Evolutionary conservation across 2,329 filamentous ascomycete species (phyloP).

Genomic region (Phoma herbarum): DNA sequence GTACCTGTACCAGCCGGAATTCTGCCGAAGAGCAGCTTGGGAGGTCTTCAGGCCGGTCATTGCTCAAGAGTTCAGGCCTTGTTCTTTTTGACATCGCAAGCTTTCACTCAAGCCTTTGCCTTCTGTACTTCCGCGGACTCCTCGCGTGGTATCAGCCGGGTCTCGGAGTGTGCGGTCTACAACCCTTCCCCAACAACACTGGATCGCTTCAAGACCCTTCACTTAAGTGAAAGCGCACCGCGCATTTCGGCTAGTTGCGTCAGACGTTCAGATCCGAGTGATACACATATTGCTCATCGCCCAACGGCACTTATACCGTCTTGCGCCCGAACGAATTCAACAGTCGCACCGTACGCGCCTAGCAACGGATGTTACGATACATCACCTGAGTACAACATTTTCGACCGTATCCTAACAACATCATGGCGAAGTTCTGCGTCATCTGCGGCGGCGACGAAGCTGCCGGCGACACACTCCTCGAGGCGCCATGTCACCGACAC

Average conservation of each 20-base stretch:
- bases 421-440: constrained; percentile 29
- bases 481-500: constrained; percentile 35
- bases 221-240: constrained; percentile 1
- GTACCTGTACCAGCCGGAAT: neutral
- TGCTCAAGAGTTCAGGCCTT: neutral
- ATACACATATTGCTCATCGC: neutral
- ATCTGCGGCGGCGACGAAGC: constrained; percentile 37
- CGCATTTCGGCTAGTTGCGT: neutral
- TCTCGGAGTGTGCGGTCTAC: neutral
- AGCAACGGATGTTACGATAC: constrained; percentile 3
- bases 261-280: neutral
- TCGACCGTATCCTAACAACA: neutral
- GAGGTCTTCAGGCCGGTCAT: neutral
- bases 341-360: neutral
- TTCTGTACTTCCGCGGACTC: neutral
- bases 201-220: neutral
- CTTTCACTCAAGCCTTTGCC: neutral
- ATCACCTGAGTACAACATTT: neutral
- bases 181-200: neutral
- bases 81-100: neutral
- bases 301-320: neutral
- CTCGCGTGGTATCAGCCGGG: neutral
- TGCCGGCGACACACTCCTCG: constrained; percentile 26
- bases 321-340: neutral
- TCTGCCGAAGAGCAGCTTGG: neutral